A percentile compares a stretch with the other conserved stretches of the same genome.
Evolutionary conservation across 208 protist genomes (phyloP).

Genomic region (Naegleria gruberi): DNA sequence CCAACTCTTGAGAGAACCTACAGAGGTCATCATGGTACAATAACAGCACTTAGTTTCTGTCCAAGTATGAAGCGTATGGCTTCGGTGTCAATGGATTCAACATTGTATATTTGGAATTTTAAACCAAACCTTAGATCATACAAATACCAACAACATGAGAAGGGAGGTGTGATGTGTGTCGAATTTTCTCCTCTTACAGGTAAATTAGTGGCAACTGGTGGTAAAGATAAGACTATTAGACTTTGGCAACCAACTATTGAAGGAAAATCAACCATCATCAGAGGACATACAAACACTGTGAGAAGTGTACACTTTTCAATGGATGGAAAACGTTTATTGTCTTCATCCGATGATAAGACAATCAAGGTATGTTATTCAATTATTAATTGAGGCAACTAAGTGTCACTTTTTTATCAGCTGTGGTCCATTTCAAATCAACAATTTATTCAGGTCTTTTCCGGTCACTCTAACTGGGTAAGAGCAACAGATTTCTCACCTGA

Average conservation of each 20-base stretch:
- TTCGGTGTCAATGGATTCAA: constrained; percentile 60
- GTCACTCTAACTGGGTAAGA: constrained; percentile 73
- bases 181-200: not conserved
- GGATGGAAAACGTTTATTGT: constrained; percentile 51
- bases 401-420: constrained; percentile 28
- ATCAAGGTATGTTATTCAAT: constrained; percentile 63
- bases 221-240: not conserved
- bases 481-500: constrained; percentile 52
- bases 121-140: constrained; percentile 58
- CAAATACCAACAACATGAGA: constrained; percentile 48
- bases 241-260: not conserved
- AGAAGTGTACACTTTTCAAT: constrained; percentile 50
- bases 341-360: constrained; percentile 66
- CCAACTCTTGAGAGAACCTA: constrained; percentile 22
- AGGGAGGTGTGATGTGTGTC: not conserved
- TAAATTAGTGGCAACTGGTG: not conserved
- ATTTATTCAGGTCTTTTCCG: constrained; percentile 32
- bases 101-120: constrained; percentile 70
- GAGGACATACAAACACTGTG: constrained; percentile 58
- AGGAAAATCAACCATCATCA: not conserved
- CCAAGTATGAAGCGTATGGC: constrained; percentile 47
- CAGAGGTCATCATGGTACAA: constrained; percentile 21
- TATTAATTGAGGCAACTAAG: too few relatives aligned
- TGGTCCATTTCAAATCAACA: constrained; percentile 25
- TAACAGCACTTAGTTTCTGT: constrained; percentile 20